Evolutionary conservation across 2,329 filamentous ascomycete species (phyloP), one percentile per base, ranked within the genome.

Genomic region (Microdochium nivale): DNA sequence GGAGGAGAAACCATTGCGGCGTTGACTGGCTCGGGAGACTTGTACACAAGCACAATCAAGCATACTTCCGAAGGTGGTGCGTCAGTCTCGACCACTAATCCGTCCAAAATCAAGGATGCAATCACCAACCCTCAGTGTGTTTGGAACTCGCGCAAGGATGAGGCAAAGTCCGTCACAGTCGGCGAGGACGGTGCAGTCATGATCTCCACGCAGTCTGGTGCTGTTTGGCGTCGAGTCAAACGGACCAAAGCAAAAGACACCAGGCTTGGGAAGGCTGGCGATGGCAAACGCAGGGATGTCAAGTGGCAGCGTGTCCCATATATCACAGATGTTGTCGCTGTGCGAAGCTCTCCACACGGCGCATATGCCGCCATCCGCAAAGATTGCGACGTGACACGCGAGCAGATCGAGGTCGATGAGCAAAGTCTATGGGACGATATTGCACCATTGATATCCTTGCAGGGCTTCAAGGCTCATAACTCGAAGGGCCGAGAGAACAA

Each of bases 161-260:
- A 90, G 3, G 91, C 89, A 27, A 81, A 81, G 50, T 96, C 96
- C 53, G 89, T 95, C 2, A 87, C 84, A 55, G 86, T 97, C 2
- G 90, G 91, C 35, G 90, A 96, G 64, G 87, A 97, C 66, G 94
- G 91, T 2, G 95, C 91, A 0, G 89, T 99, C 57, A 95, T 99
- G 51, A 83, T 99, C 55, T 92, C 90, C 57, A 99, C 94, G 0
- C 80, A 90, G 54, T 92, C 90, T 43, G 94, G 94, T 2, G 92
- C 89, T 48, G 92, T 96, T 0, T 99, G 92, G 92, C 85, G 85
- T 58, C 86, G 92, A 53, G 84, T 94, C 49, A 90, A 89, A 62
- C 81, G 94, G 54, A 77, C 80, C 25, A 95, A 92, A 57, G 84
- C 87, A 49, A 95, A 95, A 61, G 83, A 86, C 57, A 75, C 80